phyloP scores from a whole-genome alignment of 257 asterid genomes.

The Perilla frutescens region DNA sequence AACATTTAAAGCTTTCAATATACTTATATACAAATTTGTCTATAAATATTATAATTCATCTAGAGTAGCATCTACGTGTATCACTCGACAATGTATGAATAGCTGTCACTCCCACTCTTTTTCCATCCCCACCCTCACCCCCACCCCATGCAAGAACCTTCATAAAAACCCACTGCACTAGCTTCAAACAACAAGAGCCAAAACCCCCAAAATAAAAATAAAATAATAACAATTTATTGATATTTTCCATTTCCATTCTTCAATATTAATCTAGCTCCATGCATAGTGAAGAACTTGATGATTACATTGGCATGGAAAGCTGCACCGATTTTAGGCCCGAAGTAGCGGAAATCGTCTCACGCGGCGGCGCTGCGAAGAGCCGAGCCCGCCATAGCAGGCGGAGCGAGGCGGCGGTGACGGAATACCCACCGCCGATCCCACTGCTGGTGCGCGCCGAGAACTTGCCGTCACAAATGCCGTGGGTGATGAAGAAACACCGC shows the following conservation, averaged over 20 bases:
- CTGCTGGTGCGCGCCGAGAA: conserved; percentile 41
- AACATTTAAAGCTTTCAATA: too few species aligned
- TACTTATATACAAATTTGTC: too few species aligned
- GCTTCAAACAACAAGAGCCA: background rate
- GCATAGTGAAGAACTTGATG: conserved; percentile 44
- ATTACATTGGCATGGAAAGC: conserved; percentile 59
- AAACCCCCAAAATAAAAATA: background rate
- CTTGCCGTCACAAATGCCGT: conserved; percentile 42
- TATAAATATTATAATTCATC: too few species aligned
- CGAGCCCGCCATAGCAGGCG: background rate
- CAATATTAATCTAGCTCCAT: conserved; percentile 17
- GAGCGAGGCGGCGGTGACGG: conserved; percentile 22
- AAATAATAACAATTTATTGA: too few species aligned
- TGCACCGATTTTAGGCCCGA: conserved; percentile 47
- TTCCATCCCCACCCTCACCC: background rate
- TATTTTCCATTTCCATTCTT: background rate
- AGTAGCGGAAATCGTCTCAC: background rate
- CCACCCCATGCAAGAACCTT: background rate
- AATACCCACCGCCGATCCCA: conserved; percentile 66
- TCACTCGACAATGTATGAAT: background rate
- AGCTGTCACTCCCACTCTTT: background rate
- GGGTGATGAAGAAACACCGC: conserved; percentile 51
- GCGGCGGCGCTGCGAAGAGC: background rate
- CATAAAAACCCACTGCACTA: conserved; percentile 20
- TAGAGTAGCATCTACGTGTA: too few species aligned